Conservation (phyloP, 306 rosid genomes). For the Cajanus cajan region DNA sequence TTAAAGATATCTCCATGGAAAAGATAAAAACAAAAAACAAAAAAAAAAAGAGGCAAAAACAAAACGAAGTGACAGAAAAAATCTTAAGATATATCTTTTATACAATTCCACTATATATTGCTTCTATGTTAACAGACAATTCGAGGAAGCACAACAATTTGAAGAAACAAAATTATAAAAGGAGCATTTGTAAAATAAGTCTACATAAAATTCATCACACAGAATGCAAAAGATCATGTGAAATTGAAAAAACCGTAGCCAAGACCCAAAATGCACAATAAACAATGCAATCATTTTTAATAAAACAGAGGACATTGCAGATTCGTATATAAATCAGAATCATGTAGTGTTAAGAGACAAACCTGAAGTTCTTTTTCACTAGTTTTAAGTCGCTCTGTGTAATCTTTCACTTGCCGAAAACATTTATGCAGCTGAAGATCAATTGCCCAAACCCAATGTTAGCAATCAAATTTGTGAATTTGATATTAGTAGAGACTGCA, state of each 20-base stretch:
- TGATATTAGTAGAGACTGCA: not conserved
- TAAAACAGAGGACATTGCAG: slow-evolving; percentile 21
- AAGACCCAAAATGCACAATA: not conserved
- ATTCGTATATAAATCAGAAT: slow-evolving; percentile 13
- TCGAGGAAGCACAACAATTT: slow-evolving; percentile 3
- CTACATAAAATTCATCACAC: not conserved
- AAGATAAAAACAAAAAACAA: not conserved
- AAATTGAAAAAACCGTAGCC: not conserved
- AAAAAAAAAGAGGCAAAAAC: not conserved
- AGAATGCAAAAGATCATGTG: not conserved
- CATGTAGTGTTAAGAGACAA: slow-evolving; percentile 21
- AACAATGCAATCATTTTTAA: not conserved
- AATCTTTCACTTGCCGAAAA: slow-evolving; percentile 60
- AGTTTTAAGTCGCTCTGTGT: slow-evolving; percentile 57
- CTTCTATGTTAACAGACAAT: not conserved
- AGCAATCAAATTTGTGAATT: slow-evolving; percentile 26
- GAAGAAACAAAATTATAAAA: not conserved
- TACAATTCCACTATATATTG: slow-evolving; percentile 1
- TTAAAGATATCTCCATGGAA: not conserved
- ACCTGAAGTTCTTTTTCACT: slow-evolving; percentile 90
- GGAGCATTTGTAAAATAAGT: not conserved
- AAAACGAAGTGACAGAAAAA: not conserved
- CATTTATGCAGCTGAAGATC: slow-evolving; percentile 71
- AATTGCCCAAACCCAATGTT: slow-evolving; percentile 28
- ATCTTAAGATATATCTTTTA: not conserved